phyloP scores from a whole-genome alignment of 106 monocot genomes.

The Gastrodia elata region DNA sequence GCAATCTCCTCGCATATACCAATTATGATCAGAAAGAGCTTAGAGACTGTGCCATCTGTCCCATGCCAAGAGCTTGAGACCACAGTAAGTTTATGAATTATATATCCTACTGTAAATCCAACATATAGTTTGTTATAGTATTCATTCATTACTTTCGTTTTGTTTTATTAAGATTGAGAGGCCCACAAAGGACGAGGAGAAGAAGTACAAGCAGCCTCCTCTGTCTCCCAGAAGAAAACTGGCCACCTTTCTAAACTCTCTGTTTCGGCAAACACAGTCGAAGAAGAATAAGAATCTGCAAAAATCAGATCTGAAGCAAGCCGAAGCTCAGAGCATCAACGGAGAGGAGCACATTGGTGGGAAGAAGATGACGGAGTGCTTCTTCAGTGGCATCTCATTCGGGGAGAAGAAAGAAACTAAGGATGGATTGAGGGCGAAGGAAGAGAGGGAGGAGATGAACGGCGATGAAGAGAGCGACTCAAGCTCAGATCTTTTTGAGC shows the following conservation, averaged over 20 bases:
- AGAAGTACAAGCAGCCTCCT: conserved; percentile 17
- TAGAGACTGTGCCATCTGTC: not conserved
- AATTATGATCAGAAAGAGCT: not conserved
- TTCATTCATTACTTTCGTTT: too few relatives aligned
- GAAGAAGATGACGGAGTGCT: not conserved
- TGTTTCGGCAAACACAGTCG: conserved; percentile 17
- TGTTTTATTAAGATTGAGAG: not conserved
- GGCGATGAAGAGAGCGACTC: conserved; percentile 28
- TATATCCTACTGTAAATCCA: too few relatives aligned
- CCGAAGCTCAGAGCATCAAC: not conserved
- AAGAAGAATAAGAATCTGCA: conserved; percentile 12
- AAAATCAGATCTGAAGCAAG: not conserved
- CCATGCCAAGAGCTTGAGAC: not conserved
- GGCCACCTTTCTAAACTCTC: conserved; percentile 22
- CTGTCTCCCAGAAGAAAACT: conserved; percentile 23
- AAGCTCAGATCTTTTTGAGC: conserved; percentile 53
- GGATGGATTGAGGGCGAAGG: not conserved
- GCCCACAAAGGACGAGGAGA: not conserved
- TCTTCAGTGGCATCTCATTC: not conserved
- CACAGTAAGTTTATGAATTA: not conserved
- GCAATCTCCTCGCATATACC: not conserved
- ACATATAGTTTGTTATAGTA: too few relatives aligned
- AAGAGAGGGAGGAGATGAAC: conserved; percentile 14
- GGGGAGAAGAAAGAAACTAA: conserved; percentile 1
- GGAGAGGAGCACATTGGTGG: not conserved